Base-by-base conservation (phyloP, 2,329 filamentous ascomycete species). In the Xylariaceae sp. region DNA sequence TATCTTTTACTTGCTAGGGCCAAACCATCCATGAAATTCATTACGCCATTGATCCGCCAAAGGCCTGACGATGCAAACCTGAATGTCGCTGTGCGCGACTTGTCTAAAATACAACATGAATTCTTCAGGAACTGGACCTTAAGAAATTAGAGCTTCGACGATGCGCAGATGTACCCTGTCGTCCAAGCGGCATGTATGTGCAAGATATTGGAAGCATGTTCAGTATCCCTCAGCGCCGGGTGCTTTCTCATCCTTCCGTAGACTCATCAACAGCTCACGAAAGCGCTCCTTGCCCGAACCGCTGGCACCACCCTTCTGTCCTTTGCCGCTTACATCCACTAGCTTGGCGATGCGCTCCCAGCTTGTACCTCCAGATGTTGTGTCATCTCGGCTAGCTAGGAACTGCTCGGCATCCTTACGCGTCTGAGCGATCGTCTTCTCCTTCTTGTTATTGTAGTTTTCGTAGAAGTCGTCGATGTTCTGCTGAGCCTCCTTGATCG, bases 381-480 rank as follows among this genome's bases (percentile, higher is more conserved):
- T 97, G 72, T 97, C 92, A 72, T 99, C 93, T 56, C 92, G 85
- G 73, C 81, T 92, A 49, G 84, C 87, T 40, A 97, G 77, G 74
- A 97, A 99, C 70, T 96, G 86, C 68, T 97, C 93, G 6, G 93
- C 94, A 65, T 99, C 94, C 72, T 89, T 88, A 67, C 88, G 85
- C 51, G 93, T 94, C 78, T 96, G 91, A 18, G 88, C 81, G 63
- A 97, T 88, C 55, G 84, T 85, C 82, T 97, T 97, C 73, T 99
- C 94, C 73, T 94, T 93, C 79, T 97, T 96, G 74, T 88, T 87
- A 79, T 97, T 97, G 81, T 99, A 99, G 76, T 96, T 97, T 70
- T 97, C 92, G 80, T 99, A 99, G 77, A 97, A 99, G 72, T 97
- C 94, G 72, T 99, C 94, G 61, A 99, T 96, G 73, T 95, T 94